Base-by-base conservation (phyloP, 352 stramenopile species). In the Globisporangium echinulatum region DNA sequence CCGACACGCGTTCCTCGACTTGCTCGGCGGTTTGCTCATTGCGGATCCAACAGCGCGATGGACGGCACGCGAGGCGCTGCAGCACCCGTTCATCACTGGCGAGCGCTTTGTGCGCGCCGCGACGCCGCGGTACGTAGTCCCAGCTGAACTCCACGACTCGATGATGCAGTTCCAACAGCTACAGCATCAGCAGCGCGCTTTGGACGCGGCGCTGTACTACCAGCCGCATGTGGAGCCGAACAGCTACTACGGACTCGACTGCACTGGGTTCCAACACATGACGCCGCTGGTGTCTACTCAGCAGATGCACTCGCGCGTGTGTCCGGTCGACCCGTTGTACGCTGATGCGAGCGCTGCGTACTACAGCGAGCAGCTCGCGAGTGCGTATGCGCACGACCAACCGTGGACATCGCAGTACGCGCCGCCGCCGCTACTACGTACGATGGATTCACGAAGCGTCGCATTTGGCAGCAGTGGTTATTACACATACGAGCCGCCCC, bases 61-160 rank as follows among this genome's bases (percentile, higher is more conserved):
- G 68, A 76, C 64, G 5, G 71, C 74, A 4, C 54, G 67, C 11
- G 57, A 74, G 5, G 72, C 74, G 13, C 56, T 84, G 44, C 44
- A 50, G n/a, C 74, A 84, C 52, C 72, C 74, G 44, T 84, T 84
- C 44, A 70, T 84, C 37, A 77, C 72, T 5, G 72, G 74, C 49
- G 56, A 63, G 9, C 58, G 54, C 15, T 80, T 75, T 39, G 42
- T 59, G 1, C 52, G 17, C 14, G 56, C 64, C 8, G 4, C 7
- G 8, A 11, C 49, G 0, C 49, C 25, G 37, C 13, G 33, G 37
- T 38, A 54, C 13, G 33, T 37, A 2, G 13, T 37, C 6, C 33
- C 42, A 53, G 42, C 13, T 52, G 52, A 56, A 33, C 47, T 38
- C 13, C 9, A 7, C 9, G 48, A 15, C 6, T 4, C 38, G 0